phyloP scores from a whole-genome alignment of 2,329 filamentous ascomycete species.

The Fusarium protoensiforme region DNA sequence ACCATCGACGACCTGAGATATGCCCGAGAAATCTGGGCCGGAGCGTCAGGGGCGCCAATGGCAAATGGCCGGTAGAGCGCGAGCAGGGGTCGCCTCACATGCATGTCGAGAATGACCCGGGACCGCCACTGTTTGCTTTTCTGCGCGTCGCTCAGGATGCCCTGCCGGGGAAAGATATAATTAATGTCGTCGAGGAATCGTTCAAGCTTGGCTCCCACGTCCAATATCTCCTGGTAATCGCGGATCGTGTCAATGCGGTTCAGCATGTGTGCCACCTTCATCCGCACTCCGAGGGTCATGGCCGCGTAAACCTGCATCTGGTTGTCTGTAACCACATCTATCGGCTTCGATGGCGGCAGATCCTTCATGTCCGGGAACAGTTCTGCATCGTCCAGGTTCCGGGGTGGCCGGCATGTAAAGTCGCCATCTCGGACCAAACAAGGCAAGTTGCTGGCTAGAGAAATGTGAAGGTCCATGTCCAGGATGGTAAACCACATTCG shows the following conservation, averaged over 20 bases:
- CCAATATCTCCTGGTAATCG: slow-evolving; percentile 65
- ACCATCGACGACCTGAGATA: slow-evolving; percentile 67
- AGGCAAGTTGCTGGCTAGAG: slow-evolving; percentile 63
- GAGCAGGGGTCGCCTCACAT: slow-evolving; percentile 62
- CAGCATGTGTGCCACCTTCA: slow-evolving; percentile 62
- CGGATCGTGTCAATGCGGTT: slow-evolving; percentile 62
- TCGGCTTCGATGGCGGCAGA: slow-evolving; percentile 60
- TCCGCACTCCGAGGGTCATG: slow-evolving; percentile 60
- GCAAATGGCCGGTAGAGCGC: slow-evolving; percentile 67
- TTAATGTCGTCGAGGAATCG: slow-evolving; percentile 65
- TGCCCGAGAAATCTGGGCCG: slow-evolving; percentile 61
- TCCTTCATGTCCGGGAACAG: slow-evolving; percentile 59
- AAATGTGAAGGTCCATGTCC: slow-evolving; percentile 67
- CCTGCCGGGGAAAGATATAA: slow-evolving; percentile 61
- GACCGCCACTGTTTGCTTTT: slow-evolving; percentile 64
- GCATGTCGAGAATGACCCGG: slow-evolving; percentile 64
- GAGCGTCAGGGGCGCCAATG: slow-evolving; percentile 61
- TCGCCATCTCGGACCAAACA: slow-evolving; percentile 63
- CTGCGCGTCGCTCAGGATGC: slow-evolving; percentile 54
- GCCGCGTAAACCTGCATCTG: slow-evolving; percentile 66
- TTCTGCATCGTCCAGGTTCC: slow-evolving; percentile 64
- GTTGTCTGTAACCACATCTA: slow-evolving; percentile 63
- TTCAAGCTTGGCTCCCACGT: slow-evolving; percentile 64
- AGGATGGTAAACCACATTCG: slow-evolving; percentile 67
- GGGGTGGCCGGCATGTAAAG: slow-evolving; percentile 63